phyloP scores from a whole-genome alignment of 768 basidiomycete genomes.

The Collybia nuda region DNA sequence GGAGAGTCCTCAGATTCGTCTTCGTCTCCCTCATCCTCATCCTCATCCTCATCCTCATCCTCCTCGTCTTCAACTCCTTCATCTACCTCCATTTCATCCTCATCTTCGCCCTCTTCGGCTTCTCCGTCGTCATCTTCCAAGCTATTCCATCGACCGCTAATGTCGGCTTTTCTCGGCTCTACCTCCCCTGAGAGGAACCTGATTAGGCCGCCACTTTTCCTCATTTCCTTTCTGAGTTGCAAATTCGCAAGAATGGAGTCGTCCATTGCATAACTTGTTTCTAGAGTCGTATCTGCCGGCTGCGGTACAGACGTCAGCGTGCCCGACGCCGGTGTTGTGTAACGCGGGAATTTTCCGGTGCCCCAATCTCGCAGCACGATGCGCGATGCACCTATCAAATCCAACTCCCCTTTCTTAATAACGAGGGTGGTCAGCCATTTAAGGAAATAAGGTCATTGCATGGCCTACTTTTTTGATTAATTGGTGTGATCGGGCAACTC shows the following conservation, averaged over 20 bases:
- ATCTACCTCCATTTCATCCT: slow-evolving; percentile 29
- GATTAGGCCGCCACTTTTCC: slow-evolving; percentile 61
- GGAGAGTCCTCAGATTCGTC: slow-evolving; percentile 34
- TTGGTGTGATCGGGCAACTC: slow-evolving; percentile 71
- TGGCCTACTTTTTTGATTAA: slow-evolving; percentile 72
- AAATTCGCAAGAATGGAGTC: slow-evolving; percentile 46
- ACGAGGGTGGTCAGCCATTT: slow-evolving; percentile 9
- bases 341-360: slow-evolving; percentile 69
- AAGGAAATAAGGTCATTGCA: neutral
- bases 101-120: slow-evolving; percentile 27
- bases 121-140: slow-evolving; percentile 36
- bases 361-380: slow-evolving; percentile 86
- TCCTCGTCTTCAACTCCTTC: slow-evolving; percentile 36
- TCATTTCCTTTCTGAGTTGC: slow-evolving; percentile 64
- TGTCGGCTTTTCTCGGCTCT: slow-evolving; percentile 37
- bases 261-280: slow-evolving; percentile 45
- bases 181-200: slow-evolving; percentile 36
- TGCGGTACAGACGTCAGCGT: slow-evolving; percentile 9
- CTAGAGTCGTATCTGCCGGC: slow-evolving; percentile 11
- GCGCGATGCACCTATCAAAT: slow-evolving; percentile 73
- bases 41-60: slow-evolving; percentile 27
- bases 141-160: slow-evolving; percentile 44
- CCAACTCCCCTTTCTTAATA: slow-evolving; percentile 50
- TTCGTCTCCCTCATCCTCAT: slow-evolving; percentile 33
- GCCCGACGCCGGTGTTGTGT: slow-evolving; percentile 52